phyloP scores from a whole-genome alignment of 2,329 filamentous ascomycete species.

The Dryadomyces quercivorus region DNA sequence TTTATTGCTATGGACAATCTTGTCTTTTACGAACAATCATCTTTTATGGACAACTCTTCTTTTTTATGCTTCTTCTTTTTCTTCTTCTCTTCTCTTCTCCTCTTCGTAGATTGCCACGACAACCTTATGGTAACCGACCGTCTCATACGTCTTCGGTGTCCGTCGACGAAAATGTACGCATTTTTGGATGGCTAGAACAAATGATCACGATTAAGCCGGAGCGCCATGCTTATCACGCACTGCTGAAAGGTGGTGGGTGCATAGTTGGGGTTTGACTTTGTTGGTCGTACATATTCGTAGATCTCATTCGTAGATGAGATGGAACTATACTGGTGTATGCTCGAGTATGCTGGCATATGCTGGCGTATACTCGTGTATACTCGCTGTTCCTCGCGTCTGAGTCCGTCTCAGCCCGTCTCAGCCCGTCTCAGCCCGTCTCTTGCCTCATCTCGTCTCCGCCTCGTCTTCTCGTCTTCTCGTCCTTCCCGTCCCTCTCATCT shows the following conservation, averaged over 20 bases:
- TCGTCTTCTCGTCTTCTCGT: neutral
- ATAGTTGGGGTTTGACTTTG: constrained; percentile 96
- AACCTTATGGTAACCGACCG: constrained; percentile 47
- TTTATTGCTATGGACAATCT: too few relatives aligned
- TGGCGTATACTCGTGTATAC: too few relatives aligned
- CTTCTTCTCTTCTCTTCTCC: neutral
- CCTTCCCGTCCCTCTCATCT: too few relatives aligned
- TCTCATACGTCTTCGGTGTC: constrained; percentile 70
- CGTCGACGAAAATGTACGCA: constrained; percentile 36
- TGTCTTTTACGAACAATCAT: too few relatives aligned
- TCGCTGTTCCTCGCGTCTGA: too few relatives aligned
- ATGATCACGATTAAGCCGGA: constrained; percentile 98
- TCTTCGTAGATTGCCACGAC: constrained; percentile 23
- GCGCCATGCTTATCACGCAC: constrained; percentile 66
- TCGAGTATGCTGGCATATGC: too few relatives aligned
- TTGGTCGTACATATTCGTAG: constrained; percentile 58
- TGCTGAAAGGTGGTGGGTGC: constrained; percentile 67
- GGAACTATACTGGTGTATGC: too few relatives aligned
- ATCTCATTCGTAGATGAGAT: too few relatives aligned
- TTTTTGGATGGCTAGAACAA: constrained; percentile 56
- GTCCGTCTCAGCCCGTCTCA: neutral
- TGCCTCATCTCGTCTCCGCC: too few relatives aligned
- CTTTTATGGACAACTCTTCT: too few relatives aligned
- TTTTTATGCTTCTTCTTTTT: neutral
- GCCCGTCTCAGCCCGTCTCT: neutral